A percentile compares a stretch with the other conserved stretches of the same genome.
phyloP scores from a whole-genome alignment of 352 stramenopile species.

The Phytopythium sindhum region DNA sequence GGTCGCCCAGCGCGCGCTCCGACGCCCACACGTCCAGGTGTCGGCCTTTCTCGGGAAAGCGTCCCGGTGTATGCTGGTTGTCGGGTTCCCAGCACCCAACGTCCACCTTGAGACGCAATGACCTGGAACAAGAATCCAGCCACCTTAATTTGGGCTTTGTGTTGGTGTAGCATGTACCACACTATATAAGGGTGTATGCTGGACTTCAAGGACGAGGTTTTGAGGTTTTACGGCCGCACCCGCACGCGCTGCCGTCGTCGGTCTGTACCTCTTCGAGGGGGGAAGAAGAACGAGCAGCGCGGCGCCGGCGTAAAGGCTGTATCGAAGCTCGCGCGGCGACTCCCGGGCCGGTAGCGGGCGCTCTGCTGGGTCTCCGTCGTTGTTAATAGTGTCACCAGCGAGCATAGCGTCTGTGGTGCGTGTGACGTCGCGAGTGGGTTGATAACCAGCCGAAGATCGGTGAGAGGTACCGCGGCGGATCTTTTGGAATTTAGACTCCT shows the following conservation, averaged over 20 bases:
- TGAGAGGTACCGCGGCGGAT: not conserved
- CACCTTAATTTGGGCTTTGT: not conserved
- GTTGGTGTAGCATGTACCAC: not conserved
- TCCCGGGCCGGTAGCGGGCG: not conserved
- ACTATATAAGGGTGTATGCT: not conserved
- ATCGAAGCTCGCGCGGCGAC: not conserved
- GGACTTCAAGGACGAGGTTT: constrained; percentile 5
- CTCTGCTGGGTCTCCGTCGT: not conserved
- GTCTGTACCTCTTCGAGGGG: constrained; percentile 7
- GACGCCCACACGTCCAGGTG: too few species aligned
- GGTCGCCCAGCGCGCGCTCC: not conserved
- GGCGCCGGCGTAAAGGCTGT: too few species aligned
- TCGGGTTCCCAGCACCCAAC: too few species aligned
- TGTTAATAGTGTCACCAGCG: not conserved
- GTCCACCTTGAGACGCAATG: not conserved
- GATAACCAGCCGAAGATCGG: not conserved
- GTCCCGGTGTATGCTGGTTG: not conserved
- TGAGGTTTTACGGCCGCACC: not conserved
- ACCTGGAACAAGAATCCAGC: not conserved
- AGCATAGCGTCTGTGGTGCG: too few species aligned
- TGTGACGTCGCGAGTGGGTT: too few species aligned
- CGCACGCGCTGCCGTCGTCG: not conserved
- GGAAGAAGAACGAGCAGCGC: not conserved
- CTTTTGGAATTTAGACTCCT: not conserved
- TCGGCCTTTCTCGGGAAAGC: not conserved